phyloP scores from a whole-genome alignment of 805 yeast genomes.

The Candida hungchunana region DNA sequence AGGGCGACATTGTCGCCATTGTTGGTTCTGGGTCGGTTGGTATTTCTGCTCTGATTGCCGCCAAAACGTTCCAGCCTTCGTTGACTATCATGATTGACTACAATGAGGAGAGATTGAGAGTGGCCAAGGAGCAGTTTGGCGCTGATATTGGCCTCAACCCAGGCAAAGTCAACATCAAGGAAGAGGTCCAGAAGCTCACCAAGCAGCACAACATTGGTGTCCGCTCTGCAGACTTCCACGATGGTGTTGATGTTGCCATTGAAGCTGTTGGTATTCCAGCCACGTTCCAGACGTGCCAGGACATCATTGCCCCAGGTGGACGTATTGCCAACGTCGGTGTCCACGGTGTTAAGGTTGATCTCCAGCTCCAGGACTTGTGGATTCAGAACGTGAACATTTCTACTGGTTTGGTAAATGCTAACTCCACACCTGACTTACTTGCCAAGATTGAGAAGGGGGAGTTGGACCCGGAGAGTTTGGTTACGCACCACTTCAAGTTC shows the following conservation, averaged over 20 bases:
- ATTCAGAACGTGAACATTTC: conserved; percentile 39
- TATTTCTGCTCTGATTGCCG: conserved; percentile 53
- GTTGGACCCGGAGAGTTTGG: conserved; percentile 46
- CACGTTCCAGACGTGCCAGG: conserved; percentile 57
- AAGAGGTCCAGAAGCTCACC: conserved; percentile 33
- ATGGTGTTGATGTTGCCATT: conserved; percentile 57
- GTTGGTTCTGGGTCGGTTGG: conserved; percentile 72
- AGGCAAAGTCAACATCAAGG: conserved; percentile 37
- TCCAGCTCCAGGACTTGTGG: conserved; percentile 42
- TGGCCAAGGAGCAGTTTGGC: conserved; percentile 54
- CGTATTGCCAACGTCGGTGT: conserved; percentile 63
- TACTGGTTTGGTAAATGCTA: conserved; percentile 48
- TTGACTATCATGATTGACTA: conserved; percentile 54
- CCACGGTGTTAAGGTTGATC: conserved; percentile 39
- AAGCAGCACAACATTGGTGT: conserved; percentile 18
- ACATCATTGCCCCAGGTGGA: conserved; percentile 53
- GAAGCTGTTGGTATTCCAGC: conserved; percentile 64
- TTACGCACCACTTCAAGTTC: conserved; percentile 55
- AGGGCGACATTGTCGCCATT: conserved; percentile 58
- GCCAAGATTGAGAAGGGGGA: conserved; percentile 28
- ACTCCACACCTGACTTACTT: conserved; percentile 37
- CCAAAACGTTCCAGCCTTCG: conserved; percentile 51
- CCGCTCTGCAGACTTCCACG: conserved; percentile 29
- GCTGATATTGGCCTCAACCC: conserved; percentile 58
- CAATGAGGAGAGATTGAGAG: conserved; percentile 52